phyloP scores from a whole-genome alignment of 1,284 basidiomycete species.

The Rhizoctonia solani region DNA sequence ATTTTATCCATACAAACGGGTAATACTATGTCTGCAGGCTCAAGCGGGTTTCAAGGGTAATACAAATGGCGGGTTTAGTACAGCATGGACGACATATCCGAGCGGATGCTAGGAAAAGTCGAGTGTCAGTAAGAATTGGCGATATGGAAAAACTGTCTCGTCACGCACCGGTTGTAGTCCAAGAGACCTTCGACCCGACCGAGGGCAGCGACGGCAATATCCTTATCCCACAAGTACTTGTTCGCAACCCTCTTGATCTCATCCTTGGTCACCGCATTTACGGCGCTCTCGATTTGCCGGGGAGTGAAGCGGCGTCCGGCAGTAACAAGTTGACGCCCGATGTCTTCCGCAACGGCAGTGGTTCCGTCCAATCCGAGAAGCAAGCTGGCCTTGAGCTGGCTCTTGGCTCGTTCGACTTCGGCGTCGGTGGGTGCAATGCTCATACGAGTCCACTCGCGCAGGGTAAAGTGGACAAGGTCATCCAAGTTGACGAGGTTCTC shows the following conservation, averaged over 20 bases:
- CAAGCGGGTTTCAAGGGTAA: too few relatives aligned
- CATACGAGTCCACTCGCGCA: slow-evolving; percentile 98
- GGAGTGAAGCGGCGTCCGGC: slow-evolving; percentile 89
- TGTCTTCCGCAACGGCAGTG: slow-evolving; percentile 97
- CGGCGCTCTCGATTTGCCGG: slow-evolving; percentile 89
- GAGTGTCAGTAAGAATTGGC: not conserved
- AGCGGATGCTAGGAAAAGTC: slow-evolving; percentile 56
- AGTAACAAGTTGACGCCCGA: slow-evolving; percentile 95
- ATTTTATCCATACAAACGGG: slow-evolving; percentile 20
- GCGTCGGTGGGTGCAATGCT: slow-evolving; percentile 79
- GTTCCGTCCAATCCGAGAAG: slow-evolving; percentile 92
- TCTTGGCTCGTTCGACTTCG: slow-evolving; percentile 97
- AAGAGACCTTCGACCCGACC: slow-evolving; percentile 88
- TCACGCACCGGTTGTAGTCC: slow-evolving; percentile 64
- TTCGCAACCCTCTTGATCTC: slow-evolving; percentile 95
- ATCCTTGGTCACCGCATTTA: slow-evolving; percentile 85
- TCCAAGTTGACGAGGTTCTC: slow-evolving; percentile 95
- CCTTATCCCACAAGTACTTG: slow-evolving; percentile 97
- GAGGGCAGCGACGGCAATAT: slow-evolving; percentile 80
- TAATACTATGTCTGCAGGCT: not conserved
- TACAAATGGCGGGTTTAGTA: slow-evolving; percentile 56
- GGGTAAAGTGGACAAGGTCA: slow-evolving; percentile 91
- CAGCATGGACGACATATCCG: slow-evolving; percentile 78
- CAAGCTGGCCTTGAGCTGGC: slow-evolving; percentile 94
- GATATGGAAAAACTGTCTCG: not conserved